Conservation (phyloP, 2,329 filamentous ascomycete species). For the Septoria linicola region DNA sequence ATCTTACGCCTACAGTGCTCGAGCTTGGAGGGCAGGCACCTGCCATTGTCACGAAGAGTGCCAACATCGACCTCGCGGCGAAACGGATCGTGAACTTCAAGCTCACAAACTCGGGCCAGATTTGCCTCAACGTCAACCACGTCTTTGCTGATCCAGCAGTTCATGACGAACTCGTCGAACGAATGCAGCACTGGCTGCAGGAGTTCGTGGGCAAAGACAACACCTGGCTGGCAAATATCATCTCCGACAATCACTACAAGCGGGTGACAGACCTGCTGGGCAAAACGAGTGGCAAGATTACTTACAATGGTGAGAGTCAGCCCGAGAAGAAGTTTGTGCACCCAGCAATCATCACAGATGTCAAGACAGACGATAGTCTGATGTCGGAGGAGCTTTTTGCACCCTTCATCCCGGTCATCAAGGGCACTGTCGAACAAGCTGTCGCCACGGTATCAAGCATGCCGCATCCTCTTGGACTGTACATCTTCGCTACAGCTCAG, state of each 20-base stretch:
- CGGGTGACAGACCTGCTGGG: conserved; percentile 86
- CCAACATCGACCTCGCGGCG: conserved; percentile 74
- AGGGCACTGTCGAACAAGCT: conserved; percentile 74
- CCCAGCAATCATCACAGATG: conserved; percentile 77
- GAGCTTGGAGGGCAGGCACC: conserved; percentile 82
- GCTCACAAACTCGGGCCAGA: conserved; percentile 76
- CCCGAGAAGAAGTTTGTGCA: conserved; percentile 77
- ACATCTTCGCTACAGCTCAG: conserved; percentile 72
- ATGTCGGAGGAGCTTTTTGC: conserved; percentile 83
- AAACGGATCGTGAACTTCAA: conserved; percentile 83
- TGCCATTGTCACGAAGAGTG: conserved; percentile 75
- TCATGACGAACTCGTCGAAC: conserved; percentile 67
- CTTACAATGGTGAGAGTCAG: conserved; percentile 79
- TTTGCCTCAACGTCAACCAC: conserved; percentile 90
- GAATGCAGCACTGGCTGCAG: conserved; percentile 66
- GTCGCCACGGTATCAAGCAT: conserved; percentile 73
- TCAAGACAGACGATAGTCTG: conserved; percentile 70
- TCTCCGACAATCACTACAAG: conserved; percentile 73
- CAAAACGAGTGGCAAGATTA: conserved; percentile 72
- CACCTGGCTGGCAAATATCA: conserved; percentile 71
- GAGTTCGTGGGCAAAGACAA: conserved; percentile 79
- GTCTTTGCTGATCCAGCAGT: conserved; percentile 73
- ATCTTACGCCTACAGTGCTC: conserved; percentile 74
- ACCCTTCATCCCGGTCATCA: conserved; percentile 75
- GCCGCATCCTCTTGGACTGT: conserved; percentile 75